phyloP scores from a whole-genome alignment of 208 protist genomes.

The Leptomonas pyrrhocoris region DNA sequence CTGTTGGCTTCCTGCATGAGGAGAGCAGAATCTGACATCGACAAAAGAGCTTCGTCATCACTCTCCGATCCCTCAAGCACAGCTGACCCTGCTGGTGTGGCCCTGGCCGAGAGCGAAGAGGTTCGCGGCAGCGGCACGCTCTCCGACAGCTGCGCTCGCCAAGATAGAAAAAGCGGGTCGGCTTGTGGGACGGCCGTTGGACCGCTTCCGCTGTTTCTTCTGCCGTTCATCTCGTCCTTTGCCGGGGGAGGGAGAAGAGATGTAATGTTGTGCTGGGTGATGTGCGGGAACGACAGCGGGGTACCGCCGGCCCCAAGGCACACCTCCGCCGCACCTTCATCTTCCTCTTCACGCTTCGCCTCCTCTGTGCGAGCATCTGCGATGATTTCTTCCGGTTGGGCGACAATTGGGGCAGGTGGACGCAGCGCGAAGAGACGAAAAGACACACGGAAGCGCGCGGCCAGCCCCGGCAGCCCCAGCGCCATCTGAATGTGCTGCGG shows the following conservation, averaged over 20 bases:
- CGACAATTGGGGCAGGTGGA: neutral
- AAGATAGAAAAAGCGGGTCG: constrained; percentile 11
- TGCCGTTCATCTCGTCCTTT: neutral
- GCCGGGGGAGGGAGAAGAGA: neutral
- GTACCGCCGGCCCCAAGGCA: constrained; percentile 20
- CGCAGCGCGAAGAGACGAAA: constrained; percentile 12
- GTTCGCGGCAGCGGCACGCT: neutral
- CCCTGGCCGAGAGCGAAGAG: neutral
- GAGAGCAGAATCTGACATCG: neutral
- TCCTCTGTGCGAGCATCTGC: neutral
- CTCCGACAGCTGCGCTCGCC: constrained; percentile 21
- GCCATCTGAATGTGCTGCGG: constrained; percentile 14
- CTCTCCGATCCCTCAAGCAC: no score
- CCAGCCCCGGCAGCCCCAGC: constrained; percentile 18
- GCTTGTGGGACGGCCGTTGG: neutral
- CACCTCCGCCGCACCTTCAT: neutral
- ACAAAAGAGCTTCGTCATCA: neutral
- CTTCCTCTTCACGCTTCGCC: neutral
- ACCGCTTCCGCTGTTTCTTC: no score
- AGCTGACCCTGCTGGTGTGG: neutral
- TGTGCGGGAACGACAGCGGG: neutral
- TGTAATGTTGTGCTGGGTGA: neutral
- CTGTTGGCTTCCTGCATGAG: neutral
- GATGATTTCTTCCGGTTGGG: neutral
- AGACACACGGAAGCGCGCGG: constrained; percentile 10